Evolutionary conservation across 805 yeast genomes (phyloP), one percentile per base, ranked within the genome.

Genomic region (Myxozyma sirexii): DNA sequence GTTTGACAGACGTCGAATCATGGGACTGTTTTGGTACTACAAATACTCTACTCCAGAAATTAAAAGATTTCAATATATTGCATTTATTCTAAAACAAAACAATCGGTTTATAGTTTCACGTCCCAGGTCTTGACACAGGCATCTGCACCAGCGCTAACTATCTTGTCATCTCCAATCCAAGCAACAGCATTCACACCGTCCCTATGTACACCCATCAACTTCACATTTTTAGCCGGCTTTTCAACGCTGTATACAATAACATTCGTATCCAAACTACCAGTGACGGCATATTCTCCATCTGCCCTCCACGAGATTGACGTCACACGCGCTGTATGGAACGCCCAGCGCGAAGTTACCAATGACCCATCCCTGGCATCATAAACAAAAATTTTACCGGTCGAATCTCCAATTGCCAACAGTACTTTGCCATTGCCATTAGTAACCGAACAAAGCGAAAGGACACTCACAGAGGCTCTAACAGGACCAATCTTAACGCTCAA

Each of bases 241-340:
- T 80, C 81, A 43, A 90, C 92, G 19, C 92, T 87, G 74, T 91
- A 94, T 15, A 94, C 77, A 64, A 84, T 85, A 47, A 94, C 76
- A 62, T 86, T 85, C 5, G 96, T 86, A 71, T 94, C 99, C 58
- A 90, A 76, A 0, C 97, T 89, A 0, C 87, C 94, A 59, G 93
- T 84, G 21, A 85, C 88, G 45, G 88, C 80, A 66, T 81, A 84
- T 66, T 86, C 84, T 57, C 88, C 86, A 67, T 87, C 91, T 8
- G 76, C 76, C 46, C 85, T 82, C 99, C 98, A 94, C 24, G 84
- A 74, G 49, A 94, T 88, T 31, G 85, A 81, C 59, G 83, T 84
- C 63, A 94, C 87, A 56, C 82, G 84, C 57, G 96, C 86, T 1
- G 92, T 88, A 72, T 94, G 97, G 84, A 90, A 93, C 0, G 96